Base-by-base conservation (phyloP, 768 basidiomycete genomes). In the Leccinum truebloodii region DNA sequence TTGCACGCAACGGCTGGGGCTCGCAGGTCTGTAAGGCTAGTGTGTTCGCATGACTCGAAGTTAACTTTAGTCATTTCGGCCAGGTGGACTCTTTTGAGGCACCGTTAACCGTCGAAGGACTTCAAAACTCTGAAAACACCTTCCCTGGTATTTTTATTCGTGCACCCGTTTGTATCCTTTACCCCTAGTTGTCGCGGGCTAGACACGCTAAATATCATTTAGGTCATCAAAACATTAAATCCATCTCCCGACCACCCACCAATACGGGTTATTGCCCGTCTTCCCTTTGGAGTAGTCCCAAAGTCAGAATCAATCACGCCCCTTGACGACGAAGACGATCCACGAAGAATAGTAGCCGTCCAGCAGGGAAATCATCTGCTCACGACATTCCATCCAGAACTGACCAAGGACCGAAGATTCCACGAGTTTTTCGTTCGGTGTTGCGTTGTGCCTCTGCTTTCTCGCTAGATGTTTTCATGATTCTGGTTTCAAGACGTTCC, bases 301-400 rank as follows among this genome's bases (percentile, higher is more conserved):
- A 71, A 64, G 55, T 72, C 76, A 56, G 71, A 76, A 69, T 63
- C 62, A 7, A 49, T 39, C 50, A 70, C 74, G 1, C 79, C 76
- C 7, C 73, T 79, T 39, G 66, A 81, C 24, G 75, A 79, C 50
- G 76, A 79, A 59, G 74, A 79, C 39, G 87, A 88, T 64, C 82
- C 84, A 8, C 82, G 80, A 68, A 87, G 81, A 12, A 86, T 92
- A 63, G 95, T 98, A 53, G 94, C 94, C 18, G 75, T 95, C 18
- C 85, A 88, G 3, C 92, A 97, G 70, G 95, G 95, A 28, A 80
- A 78, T 28, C 88, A 94, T 70, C 78, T 98, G 61, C 81, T 95
- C 30, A 94, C 95, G 4, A 92, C 89, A 0, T 98, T 97, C 77
- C 96, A 98, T 70, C 96, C 95, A 0, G 96, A 98, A 73, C 78